Evolutionary conservation across 2,329 filamentous ascomycete species (phyloP), one percentile per base, ranked within the genome.

Genomic region (Hypoxylon sp.): DNA sequence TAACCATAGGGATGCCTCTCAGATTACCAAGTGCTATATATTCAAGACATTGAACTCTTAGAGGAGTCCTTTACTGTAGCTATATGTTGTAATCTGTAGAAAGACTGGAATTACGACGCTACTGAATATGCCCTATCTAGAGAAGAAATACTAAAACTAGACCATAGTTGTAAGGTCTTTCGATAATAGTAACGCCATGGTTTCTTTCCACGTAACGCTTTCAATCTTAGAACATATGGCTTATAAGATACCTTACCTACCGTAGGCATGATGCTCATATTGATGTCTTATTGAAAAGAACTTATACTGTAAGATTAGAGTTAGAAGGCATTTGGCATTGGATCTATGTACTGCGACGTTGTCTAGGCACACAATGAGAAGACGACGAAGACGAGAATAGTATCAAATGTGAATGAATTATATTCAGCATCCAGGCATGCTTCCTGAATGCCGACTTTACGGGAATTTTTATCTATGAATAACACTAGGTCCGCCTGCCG

Each of bases 391-490:
- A 46, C 14, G 24, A 5, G 5, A 50, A 35, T 50, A 17, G 54
- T n/a, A 14, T 51, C 19, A 11, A 59, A 52, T 29, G 31, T 44
- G 39, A 10, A 37, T 61, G 22, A 37, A 59, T 71, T 69, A 52
- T 54, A 50, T 37, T 24, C 33, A 60, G 58, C 44, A 46, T 62
- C 24, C 24, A 63, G 50, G 37, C 19, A 26, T 60, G 55, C 42
- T 54, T 24, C 42, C 53, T 42, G 63, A 9, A 37, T 51, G 47
- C 29, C 29, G 48, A 50, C n/a, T 33, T 46, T 33, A 39, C 47
- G 51, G 39, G 19, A 39, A 44, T 48, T 66, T 67, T 63, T 71
- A 51, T 67, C 65, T 69, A 66, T 63, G 59, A 24, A n/a, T 65
- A 64, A 59, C 17, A 17, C 62, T 63, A 69, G 8, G 29, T 58